Evolutionary conservation across 1,284 basidiomycete genomes (phyloP).

Genomic region (Taiwanofungus camphoratus): DNA sequence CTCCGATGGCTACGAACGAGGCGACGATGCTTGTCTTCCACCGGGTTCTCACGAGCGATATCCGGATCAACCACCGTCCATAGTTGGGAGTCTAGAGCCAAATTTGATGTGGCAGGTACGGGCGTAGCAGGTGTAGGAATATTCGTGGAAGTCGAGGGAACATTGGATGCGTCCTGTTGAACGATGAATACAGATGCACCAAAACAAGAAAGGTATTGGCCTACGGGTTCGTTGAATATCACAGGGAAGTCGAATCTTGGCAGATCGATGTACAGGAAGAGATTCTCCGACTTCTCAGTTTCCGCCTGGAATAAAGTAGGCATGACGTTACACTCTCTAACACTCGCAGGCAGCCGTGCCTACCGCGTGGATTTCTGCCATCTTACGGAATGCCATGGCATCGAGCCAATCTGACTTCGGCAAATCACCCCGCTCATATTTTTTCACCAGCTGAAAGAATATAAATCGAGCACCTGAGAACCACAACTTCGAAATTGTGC

Average conservation of each 20-base stretch:
- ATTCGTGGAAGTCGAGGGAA: conserved; percentile 35
- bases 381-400: conserved; percentile 86
- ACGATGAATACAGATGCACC: conserved; percentile 8
- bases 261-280: conserved; percentile 93
- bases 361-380: conserved; percentile 89
- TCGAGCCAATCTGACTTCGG: conserved; percentile 95
- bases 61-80: conserved; percentile 96
- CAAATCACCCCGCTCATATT: conserved; percentile 93
- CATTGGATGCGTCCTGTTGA: conserved; percentile 29
- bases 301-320: conserved; percentile 55
- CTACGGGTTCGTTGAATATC: conserved; percentile 87
- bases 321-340: not conserved
- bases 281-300: conserved; percentile 81
- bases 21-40: conserved; percentile 95
- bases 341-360: not conserved
- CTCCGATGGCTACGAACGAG: conserved; percentile 93
- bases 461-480: not conserved
- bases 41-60: conserved; percentile 85
- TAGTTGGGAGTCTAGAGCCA: conserved; percentile 60
- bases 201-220: conserved; percentile 4
- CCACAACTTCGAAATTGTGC: conserved; percentile 12
- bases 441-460: conserved; percentile 79
- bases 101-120: conserved; percentile 38
- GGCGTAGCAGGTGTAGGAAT: conserved; percentile 32
- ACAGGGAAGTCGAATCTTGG: conserved; percentile 98